These are phyloP conservation scores for Corchorus olitorius DNA, from an alignment of 345 rosid species.

Conservation along the genomic window DNA sequence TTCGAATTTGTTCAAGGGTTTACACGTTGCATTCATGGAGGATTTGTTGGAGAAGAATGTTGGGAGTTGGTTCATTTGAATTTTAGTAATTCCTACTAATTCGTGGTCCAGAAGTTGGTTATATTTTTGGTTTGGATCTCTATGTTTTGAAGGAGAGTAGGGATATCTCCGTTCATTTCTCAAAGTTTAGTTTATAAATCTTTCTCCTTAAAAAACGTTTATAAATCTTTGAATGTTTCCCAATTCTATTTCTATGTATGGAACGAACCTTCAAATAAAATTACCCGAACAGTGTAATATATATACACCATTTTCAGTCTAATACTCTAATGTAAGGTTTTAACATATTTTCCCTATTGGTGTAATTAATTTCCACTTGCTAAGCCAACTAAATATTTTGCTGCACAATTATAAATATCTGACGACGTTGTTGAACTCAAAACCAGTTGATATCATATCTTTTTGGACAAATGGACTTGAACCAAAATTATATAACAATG, in stretches of 20 bases:
- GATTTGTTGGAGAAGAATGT: conserved; percentile 22
- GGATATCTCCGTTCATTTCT: neutral
- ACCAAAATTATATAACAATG: too few relatives aligned
- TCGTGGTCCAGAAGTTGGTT: neutral
- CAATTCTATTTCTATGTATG: neutral
- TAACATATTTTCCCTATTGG: too few relatives aligned
- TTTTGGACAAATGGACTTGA: neutral
- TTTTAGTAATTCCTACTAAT: too few relatives aligned
- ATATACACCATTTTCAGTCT: too few relatives aligned
- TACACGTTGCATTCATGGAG: conserved; percentile 26
- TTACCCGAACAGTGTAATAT: too few relatives aligned
- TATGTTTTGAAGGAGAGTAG: too few relatives aligned
- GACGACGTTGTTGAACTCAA: neutral
- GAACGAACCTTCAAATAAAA: too few relatives aligned
- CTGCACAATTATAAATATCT: too few relatives aligned
- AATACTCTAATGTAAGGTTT: too few relatives aligned
- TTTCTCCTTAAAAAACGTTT: neutral
- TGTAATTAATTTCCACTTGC: too few relatives aligned
- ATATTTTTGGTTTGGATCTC: neutral
- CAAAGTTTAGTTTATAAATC: neutral
- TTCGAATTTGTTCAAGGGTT: neutral
- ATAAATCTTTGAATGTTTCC: conserved; percentile 21
- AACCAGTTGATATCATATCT: neutral
- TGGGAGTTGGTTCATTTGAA: neutral
- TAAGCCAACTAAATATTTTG: too few relatives aligned